Base-by-base conservation (phyloP, 768 basidiomycete species). In the Russula vinacea region DNA sequence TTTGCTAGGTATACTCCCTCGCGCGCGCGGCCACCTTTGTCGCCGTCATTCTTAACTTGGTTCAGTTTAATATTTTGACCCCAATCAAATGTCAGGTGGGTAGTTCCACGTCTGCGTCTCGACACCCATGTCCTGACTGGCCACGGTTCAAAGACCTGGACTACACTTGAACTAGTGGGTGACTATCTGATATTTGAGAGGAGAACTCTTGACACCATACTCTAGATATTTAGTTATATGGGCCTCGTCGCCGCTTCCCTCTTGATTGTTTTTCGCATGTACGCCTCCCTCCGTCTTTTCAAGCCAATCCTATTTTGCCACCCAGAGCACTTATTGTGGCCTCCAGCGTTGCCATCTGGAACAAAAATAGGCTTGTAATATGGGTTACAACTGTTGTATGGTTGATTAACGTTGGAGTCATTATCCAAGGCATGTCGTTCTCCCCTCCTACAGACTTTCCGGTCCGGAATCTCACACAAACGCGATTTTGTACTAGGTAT, bases 1-100 rank as follows among this genome's bases (percentile, higher is more conserved):
- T 17, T 53, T 5, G 9, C 19, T 45, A 57, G 56, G 44, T 57
- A 0, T 57, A 57, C 56, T 57, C 40, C 11, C 42, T 45, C n/a
- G 14, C 56, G 11, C 56, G 56, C 19, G 5, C 32, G 8, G 8
- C 42, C 17, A 19, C 29, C 19, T 42, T 57, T 22, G 0, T 45
- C 5, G 1, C 19, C 26, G 7, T 45, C 2, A 33, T 57, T 5
- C 26, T 57, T n/a, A 16, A 32, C 19, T 6, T 45, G 19, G 7
- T 45, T 33, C 29, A 4, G 3, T 3, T 57, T 32, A 32, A 57
- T 19, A 8, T 7, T 8, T 22, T 17, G 17, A 42, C 42, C 1
- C 42, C 29, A 10, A 14, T 44, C 19, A 44, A 57, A 5, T 57
- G 56, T 32, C 56, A 44, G 42, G 56, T 57, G 14, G 11, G 56